Base-by-base conservation (phyloP, 805 yeast genomes). In the Candida ovalis region DNA sequence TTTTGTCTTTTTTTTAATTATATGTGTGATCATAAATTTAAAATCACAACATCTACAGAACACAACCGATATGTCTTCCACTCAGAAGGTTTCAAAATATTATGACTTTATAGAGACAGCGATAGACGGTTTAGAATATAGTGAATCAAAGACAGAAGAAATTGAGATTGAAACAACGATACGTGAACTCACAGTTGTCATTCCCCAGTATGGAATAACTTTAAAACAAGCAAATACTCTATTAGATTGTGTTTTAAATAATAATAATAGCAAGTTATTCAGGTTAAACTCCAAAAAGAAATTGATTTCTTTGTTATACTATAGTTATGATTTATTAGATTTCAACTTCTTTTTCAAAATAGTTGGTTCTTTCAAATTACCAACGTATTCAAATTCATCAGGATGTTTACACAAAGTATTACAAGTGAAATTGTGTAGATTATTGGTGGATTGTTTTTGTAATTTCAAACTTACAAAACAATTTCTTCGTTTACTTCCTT, bases 191-290 rank as follows among this genome's bases (percentile, higher is more conserved):
- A 10, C 46, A 8, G 42, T 54, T 15, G 61, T 63, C 2, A 51
- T 63, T 8, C 63, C 63, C 1, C 52, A 45, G 24, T 58, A 59
- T 43, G 68, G 67, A 10, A 24, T 63, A 3, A 49, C 47, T 27
- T 39, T 47, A 2, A 9, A 3, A 0, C 63, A 64, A 28, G 17
- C 62, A 21, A 44, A 53, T 8, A 18, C n/a, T 6, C 7, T 64
- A 2, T 23, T 64, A n/a, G 56, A 60, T 37, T 47, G 57, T 2
- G 43, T 62, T 4, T 30, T 57, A 19, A 53, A 58, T 28, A 23
- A 55, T 1, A 3, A 33, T 4, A 61, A 62, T 23, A 10, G 25
- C 22, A 51, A 42, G 13, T 15, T 39, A 9, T 53, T 59, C 39
- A 53, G 40, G n/a, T 40, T 19, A n/a, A 33, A 53, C 8, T 12